These are phyloP conservation scores for Xylariaceae sp. DNA, from an alignment of 2,329 filamentous ascomycete genomes.

Conservation along the genomic window DNA sequence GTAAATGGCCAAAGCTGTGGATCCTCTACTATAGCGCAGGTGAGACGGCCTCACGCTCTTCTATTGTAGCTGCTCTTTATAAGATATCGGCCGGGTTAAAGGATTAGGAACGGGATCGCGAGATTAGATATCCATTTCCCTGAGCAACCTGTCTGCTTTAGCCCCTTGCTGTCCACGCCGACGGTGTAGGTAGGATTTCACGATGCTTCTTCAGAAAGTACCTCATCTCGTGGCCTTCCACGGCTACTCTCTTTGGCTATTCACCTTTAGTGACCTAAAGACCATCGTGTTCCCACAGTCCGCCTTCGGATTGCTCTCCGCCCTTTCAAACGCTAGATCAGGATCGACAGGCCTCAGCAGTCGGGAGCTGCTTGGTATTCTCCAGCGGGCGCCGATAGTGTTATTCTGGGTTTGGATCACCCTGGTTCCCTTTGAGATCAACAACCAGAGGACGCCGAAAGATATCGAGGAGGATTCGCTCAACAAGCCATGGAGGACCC, in stretches of 20 bases:
- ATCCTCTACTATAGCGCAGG: too few species aligned
- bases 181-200: too few species aligned
- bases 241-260: slow-evolving; percentile 18
- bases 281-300: slow-evolving; percentile 30
- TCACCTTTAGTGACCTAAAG: slow-evolving; percentile 32
- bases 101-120: too few species aligned
- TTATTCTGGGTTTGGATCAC: slow-evolving; percentile 29
- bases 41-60: too few species aligned
- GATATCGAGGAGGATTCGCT: slow-evolving; percentile 28
- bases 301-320: slow-evolving; percentile 22
- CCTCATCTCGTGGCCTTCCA: neutral
- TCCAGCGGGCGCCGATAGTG: neutral
- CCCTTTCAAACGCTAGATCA: too few species aligned
- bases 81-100: too few species aligned
- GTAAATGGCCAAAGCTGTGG: too few species aligned
- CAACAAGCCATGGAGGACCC: slow-evolving; percentile 35
- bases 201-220: too few species aligned
- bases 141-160: too few species aligned
- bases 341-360: slow-evolving; percentile 16
- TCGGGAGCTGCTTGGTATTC: neutral
- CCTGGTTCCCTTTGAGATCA: slow-evolving; percentile 28
- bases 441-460: slow-evolving; percentile 28
- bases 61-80: too few species aligned
- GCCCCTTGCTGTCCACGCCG: too few species aligned
- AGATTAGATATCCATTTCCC: too few species aligned